Base-by-base conservation (phyloP, 805 yeast species). In the Candida coleopterorum region DNA sequence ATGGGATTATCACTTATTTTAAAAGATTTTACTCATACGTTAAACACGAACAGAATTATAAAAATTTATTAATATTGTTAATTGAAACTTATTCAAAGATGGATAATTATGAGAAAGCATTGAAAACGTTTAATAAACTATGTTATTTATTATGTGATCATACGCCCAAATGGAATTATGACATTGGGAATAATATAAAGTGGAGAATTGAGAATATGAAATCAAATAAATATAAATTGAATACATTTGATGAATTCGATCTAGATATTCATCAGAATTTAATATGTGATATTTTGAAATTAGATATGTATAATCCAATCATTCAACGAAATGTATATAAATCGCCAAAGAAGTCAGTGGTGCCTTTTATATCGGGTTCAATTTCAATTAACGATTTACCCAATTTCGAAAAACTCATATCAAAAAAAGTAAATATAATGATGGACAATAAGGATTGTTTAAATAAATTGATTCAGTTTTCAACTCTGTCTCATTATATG, bases 1-100 rank as follows among this genome's bases (percentile, higher is more conserved):
- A 53, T 11, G 70, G 70, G 1, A 32, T 65, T 14, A 32, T 54
- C 2, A 45, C 41, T 11, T 67, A 67, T 40, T 65, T 65, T 48
- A 59, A 58, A 43, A 46, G 68, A 24, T 66, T 55, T 39, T 67
- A 61, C 46, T 64, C 70, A 2, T 53, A 55, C 32, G 40, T 49
- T 14, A 54, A 60, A 20, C 63, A 65, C 43, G 40, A 50, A 26
- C 37, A 30, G 5, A 50, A 52, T 2, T 64, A 53, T 43, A 58
- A 58, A 38, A 31, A 56, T 2, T 43, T 67, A 14, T 41, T 44
- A 14, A 46, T 61, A 2, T 41, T 53, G 3, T 37, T 52, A 14
- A 60, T 66, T 16, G 72, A 67, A 45, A 48, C 62, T 1, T 50
- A 52, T 30, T 48, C 66, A 22, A 29, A 37, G 11, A 29, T 39